Conservation (phyloP, 768 basidiomycete genomes). For the Rhizopogon vesiculosus region DNA sequence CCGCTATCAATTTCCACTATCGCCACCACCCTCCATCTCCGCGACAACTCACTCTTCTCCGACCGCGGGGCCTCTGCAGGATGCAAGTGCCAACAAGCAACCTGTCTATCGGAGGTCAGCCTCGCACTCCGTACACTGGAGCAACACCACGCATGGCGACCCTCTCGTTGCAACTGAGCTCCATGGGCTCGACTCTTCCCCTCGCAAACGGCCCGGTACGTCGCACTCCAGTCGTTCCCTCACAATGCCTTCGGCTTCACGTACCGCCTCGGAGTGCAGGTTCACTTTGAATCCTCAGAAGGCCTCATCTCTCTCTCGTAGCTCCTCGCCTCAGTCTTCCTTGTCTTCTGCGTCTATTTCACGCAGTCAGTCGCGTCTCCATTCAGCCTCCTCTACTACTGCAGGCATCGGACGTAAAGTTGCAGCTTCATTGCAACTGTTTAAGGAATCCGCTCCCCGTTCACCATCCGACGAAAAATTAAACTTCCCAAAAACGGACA, state of each 20-base stretch:
- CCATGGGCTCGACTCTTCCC: slow-evolving; percentile 15
- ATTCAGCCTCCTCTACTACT: slow-evolving; percentile 9
- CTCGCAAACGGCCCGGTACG: slow-evolving; percentile 17
- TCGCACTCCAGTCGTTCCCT: slow-evolving; percentile 23
- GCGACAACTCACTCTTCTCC: slow-evolving; percentile 37
- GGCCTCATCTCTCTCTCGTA: slow-evolving; percentile 26
- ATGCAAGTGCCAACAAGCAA: not conserved
- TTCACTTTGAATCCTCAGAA: slow-evolving; percentile 19
- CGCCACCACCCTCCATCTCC: slow-evolving; percentile 42
- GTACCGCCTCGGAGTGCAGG: slow-evolving; percentile 5
- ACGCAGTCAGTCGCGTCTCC: not conserved
- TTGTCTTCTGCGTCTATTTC: slow-evolving; percentile 15
- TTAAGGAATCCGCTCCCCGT: slow-evolving; percentile 63
- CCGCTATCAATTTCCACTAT: slow-evolving; percentile 38
- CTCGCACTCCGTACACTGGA: slow-evolving; percentile 36
- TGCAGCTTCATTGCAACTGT: slow-evolving; percentile 75
- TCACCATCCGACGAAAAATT: slow-evolving; percentile 29
- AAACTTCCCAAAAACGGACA: slow-evolving; percentile 18
- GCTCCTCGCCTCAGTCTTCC: slow-evolving; percentile 16
- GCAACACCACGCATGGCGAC: slow-evolving; percentile 39
- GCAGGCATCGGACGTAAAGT: slow-evolving; percentile 74
- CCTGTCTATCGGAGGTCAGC: slow-evolving; percentile 13
- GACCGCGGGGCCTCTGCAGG: slow-evolving; percentile 17
- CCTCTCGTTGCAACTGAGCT: slow-evolving; percentile 26
- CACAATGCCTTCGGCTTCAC: slow-evolving; percentile 28